phyloP scores from a whole-genome alignment of 768 basidiomycete species.

The Botryobasidium botryosum region DNA sequence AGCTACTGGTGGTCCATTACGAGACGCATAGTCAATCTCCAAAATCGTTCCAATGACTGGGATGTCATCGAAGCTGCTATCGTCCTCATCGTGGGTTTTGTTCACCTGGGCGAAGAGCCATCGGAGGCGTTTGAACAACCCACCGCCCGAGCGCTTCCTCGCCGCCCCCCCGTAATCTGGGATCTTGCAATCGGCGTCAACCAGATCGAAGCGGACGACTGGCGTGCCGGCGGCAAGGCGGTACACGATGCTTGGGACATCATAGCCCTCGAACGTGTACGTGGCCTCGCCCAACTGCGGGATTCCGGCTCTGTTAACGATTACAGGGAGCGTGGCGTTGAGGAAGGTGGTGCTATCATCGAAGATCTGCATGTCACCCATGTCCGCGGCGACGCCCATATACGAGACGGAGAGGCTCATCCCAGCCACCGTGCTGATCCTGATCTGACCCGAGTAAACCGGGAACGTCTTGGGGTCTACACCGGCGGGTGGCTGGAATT shows the following conservation, averaged over 20 bases:
- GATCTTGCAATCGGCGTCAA: background rate
- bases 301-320: background rate
- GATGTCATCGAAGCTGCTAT: no score
- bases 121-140: no score
- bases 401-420: slow-evolving; percentile 20
- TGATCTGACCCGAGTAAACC: slow-evolving; percentile 43
- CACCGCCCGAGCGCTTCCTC: no score
- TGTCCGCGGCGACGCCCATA: slow-evolving; percentile 27
- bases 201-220: slow-evolving; percentile 7
- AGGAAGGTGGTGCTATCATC: slow-evolving; percentile 24
- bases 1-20: no score
- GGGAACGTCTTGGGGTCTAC: slow-evolving; percentile 31
- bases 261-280: background rate
- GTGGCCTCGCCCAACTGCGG: background rate
- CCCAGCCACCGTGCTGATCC: slow-evolving; percentile 21
- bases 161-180: no score
- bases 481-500: slow-evolving; percentile 31
- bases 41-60: no score
- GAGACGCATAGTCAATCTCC: no score
- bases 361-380: slow-evolving; percentile 33
- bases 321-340: background rate
- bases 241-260: slow-evolving; percentile 4
- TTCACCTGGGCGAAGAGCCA: no score
- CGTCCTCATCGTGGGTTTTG: no score
- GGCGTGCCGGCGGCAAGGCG: slow-evolving; percentile 6